Evolutionary conservation across 179 eudicot genomes (phyloP), one percentile per base, ranked within the genome.

Genomic region (Spergularia azorica): DNA sequence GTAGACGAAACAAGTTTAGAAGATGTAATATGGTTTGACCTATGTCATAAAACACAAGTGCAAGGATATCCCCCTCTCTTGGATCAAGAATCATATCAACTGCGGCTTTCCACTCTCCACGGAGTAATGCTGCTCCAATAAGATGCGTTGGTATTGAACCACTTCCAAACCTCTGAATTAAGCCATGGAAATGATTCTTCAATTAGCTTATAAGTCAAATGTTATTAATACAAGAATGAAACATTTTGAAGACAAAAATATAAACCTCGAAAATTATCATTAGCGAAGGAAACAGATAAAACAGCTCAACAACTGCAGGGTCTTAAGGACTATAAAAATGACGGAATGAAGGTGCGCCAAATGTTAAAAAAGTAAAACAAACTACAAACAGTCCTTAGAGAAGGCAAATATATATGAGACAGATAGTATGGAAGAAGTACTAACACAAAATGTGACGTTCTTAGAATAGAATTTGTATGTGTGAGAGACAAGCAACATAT

Each of bases 11-110:
- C 21, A 46, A 26, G 6, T 66, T 56, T 55, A 57, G 72, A 63
- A 50, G 41, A 41, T 54, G 20, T 11, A 70, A 76, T 46, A 67
- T 17, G 66, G 38, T 18, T 76, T 21, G 11, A 75, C 72, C 71
- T 54, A 61, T 17, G 72, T 73, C 12, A 52, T 63, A 62, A 16
- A 75, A 10, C 71, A 64, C 56, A 70, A 50, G n/a, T 21, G 57
- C 71, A 92, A 93, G 97, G 98, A 93, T 95, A 95, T 95, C 99
- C 83, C 97, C 97, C 81, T 95, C 94, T 84, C 97, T 88, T 71
- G 99, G 99, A 84, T 95, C 97, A 85, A 95, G 95, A 84, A 95
- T 86, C 97, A 95, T 59, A 82, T 77, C 81, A 54, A 93, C 88
- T 36, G 94, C 97, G 58, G 78, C 77, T 82, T 86, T 87, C 97